Evolutionary conservation across 1,284 basidiomycete genomes (phyloP), one percentile per base, ranked within the genome.

Genomic region (Leccinum huronense): DNA sequence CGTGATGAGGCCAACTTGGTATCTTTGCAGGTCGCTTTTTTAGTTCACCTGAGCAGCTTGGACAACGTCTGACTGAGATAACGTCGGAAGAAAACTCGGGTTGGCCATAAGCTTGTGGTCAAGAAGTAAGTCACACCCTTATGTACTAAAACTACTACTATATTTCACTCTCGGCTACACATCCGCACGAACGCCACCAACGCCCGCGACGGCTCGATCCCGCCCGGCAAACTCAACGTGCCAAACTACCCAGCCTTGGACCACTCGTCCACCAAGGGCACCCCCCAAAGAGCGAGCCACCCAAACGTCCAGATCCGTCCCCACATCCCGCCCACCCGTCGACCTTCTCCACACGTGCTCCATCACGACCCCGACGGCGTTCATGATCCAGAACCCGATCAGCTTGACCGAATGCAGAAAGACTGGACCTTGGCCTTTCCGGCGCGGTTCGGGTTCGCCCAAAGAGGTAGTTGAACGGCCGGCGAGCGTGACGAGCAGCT

Each of bases 291-390:
- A 6, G 82, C 55, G 3, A 84, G 57, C 84, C 85, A 88, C 1
- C 72, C 57, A 63, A 79, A 69, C 5, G 80, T 79, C 87, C 86
- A 89, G 38, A 81, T 31, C 77, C 80, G 76, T 0, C 86, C 87
- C 11, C 64, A 60, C 19, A 73, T 63, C 1, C 86, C 86, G 2
- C 73, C 72, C 1, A 87, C 82, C 58, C 72, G 78, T 81, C 1
- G 72, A 27, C 4, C 65, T 68, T 65, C 72, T 79, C 80, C 80
- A 88, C 2, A 72, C 48, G 5, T 73, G 75, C 70, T 89, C 87
- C 27, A 85, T 57, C 4, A 83, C 63, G 8, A 84, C 69, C 5
- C 86, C 87, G 0, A 85, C 67, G 2, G 81, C 81, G 71, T 81
- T 84, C 69, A 86, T 75, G 48, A 86, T 57, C 70, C 72, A 73